These are phyloP conservation scores for Parafenestella ontariensis DNA, from an alignment of 2,329 filamentous ascomycete genomes.

Conservation along the genomic window DNA sequence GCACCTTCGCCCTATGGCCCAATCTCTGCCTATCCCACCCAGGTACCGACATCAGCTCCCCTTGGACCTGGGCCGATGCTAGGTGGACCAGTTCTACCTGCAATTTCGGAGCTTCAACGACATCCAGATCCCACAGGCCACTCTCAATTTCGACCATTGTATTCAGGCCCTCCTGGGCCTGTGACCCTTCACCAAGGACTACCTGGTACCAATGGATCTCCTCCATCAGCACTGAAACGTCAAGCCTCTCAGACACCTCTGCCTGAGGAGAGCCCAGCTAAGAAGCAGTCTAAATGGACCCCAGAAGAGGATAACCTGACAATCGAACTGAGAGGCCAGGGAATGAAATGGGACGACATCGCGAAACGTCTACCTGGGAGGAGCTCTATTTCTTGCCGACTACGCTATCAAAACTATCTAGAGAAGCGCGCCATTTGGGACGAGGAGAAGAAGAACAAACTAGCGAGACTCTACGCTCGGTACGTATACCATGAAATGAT, in stretches of 20 bases:
- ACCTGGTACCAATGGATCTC: slow-evolving; percentile 39
- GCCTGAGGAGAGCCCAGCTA: slow-evolving; percentile 46
- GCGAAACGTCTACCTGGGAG: slow-evolving; percentile 88
- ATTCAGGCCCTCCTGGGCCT: slow-evolving; percentile 50
- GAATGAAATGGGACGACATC: slow-evolving; percentile 99
- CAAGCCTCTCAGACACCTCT: slow-evolving; percentile 48
- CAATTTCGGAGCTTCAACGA: slow-evolving; percentile 47
- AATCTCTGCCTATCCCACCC: slow-evolving; percentile 32
- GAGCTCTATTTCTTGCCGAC: slow-evolving; percentile 90
- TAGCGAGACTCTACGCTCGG: slow-evolving; percentile 94
- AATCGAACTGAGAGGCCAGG: slow-evolving; percentile 85
- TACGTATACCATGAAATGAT: slow-evolving; percentile 51
- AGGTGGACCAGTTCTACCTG: slow-evolving; percentile 48
- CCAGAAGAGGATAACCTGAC: slow-evolving; percentile 91
- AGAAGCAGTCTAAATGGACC: slow-evolving; percentile 89
- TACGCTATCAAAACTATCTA: slow-evolving; percentile 97
- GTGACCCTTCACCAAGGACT: slow-evolving; percentile 28
- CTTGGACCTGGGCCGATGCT: slow-evolving; percentile 38
- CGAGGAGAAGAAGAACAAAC: slow-evolving; percentile 96
- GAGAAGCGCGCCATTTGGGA: slow-evolving; percentile 95
- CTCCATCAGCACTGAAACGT: slow-evolving; percentile 46
- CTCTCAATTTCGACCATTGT: slow-evolving; percentile 48
- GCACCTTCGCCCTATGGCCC: slow-evolving; percentile 40
- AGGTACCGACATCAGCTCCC: slow-evolving; percentile 35
- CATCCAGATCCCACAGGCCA: slow-evolving; percentile 49